Conservation (phyloP, 495 filamentous ascomycete genomes). For the Collariella sp. region DNA sequence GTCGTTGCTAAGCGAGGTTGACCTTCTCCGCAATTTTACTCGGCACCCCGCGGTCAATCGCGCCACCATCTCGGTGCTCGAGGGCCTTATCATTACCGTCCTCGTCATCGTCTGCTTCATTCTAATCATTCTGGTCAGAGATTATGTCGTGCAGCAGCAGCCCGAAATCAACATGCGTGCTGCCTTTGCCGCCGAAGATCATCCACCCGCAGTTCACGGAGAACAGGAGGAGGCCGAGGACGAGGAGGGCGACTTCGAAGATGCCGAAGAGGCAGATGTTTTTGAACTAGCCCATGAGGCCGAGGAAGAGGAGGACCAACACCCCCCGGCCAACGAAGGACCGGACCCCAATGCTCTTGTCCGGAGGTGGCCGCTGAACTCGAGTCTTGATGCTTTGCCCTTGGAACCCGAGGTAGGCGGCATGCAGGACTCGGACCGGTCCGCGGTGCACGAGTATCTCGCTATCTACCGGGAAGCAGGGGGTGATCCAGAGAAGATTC, state of each 20-base stretch:
- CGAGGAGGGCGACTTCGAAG: not conserved
- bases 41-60: constrained; percentile 65
- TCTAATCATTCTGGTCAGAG: constrained; percentile 85
- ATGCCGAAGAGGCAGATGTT: not conserved
- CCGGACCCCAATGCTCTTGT: no score
- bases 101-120: constrained; percentile 89
- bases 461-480: constrained; percentile 45
- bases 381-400: not conserved
- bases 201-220: no score
- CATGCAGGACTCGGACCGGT: not conserved
- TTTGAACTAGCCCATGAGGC: no score
- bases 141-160: constrained; percentile 98
- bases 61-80: constrained; percentile 70
- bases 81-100: constrained; percentile 88
- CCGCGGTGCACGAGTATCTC: constrained; percentile 39
- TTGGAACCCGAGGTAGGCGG: no score
- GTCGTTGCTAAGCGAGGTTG: constrained; percentile 62
- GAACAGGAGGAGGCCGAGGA: constrained; percentile 34
- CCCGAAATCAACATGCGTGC: constrained; percentile 61
- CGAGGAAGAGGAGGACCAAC: no score
- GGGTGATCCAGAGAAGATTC: constrained; percentile 51
- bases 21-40: constrained; percentile 65
- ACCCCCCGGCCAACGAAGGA: no score
- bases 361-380: not conserved
- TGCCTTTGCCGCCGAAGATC: constrained; percentile 45